A percentile compares a stretch with the other conserved stretches of the same genome.
phyloP scores from a whole-genome alignment of 768 basidiomycete genomes.

The Thelephora ganbajun region DNA sequence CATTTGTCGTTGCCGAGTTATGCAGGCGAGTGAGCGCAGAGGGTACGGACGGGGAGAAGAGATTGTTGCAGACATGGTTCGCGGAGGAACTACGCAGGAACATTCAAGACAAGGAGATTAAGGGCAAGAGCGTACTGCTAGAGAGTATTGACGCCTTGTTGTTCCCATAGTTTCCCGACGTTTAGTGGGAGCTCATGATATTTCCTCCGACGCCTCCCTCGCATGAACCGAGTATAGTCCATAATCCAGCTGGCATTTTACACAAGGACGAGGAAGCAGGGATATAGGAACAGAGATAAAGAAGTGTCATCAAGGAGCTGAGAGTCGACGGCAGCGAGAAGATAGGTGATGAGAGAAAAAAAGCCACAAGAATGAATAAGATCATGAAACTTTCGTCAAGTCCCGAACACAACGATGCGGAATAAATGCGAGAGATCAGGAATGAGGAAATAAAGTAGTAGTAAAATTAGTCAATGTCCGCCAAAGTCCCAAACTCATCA shows the following conservation, averaged over 20 bases:
- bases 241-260: too few species aligned
- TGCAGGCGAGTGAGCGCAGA: conserved; percentile 29
- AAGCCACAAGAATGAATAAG: neutral
- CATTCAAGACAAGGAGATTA: conserved; percentile 41
- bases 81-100: conserved; percentile 25
- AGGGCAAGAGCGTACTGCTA: conserved; percentile 59
- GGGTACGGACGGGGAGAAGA: conserved; percentile 25
- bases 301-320: neutral
- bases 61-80: conserved; percentile 47
- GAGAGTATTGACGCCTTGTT: conserved; percentile 33
- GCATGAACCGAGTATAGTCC: too few species aligned
- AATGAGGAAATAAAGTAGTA: neutral
- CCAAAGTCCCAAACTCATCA: neutral
- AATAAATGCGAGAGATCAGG: neutral
- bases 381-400: neutral
- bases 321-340: neutral
- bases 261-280: too few species aligned
- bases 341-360: neutral
- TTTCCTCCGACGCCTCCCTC: neutral
- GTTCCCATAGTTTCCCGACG: neutral
- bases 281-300: too few species aligned
- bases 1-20: conserved; percentile 65
- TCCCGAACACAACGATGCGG: neutral
- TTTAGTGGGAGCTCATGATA: neutral
- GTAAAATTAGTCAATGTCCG: neutral